phyloP scores from a whole-genome alignment of 805 yeast genomes.

The Yarrowia sp. region DNA sequence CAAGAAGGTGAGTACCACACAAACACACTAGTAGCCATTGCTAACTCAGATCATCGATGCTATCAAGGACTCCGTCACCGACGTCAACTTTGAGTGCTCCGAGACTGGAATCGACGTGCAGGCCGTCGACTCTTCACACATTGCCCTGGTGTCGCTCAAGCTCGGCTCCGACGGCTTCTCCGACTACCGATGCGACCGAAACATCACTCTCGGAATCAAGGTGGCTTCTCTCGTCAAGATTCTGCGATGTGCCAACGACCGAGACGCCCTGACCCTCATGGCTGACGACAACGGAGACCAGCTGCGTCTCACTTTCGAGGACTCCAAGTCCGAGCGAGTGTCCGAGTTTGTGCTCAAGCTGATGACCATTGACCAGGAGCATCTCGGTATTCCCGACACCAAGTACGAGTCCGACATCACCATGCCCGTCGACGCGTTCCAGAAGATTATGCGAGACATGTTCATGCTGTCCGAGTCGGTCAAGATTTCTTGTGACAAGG shows the following conservation, averaged over 20 bases:
- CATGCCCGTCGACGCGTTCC: slow-evolving; percentile 85
- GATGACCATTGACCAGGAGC: slow-evolving; percentile 96
- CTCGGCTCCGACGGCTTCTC: slow-evolving; percentile 86
- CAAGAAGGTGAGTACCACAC: slow-evolving; percentile 55
- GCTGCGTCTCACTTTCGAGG: slow-evolving; percentile 82
- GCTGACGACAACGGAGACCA: slow-evolving; percentile 87
- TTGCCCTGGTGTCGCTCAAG: slow-evolving; percentile 79
- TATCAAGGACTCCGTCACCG: slow-evolving; percentile 88
- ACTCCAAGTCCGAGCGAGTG: slow-evolving; percentile 82
- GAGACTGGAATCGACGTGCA: slow-evolving; percentile 92
- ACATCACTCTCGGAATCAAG: slow-evolving; percentile 87
- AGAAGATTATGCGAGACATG: slow-evolving; percentile 86
- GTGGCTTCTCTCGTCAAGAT: slow-evolving; percentile 83
- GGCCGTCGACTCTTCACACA: slow-evolving; percentile 97
- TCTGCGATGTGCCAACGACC: slow-evolving; percentile 85
- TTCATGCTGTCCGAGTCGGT: slow-evolving; percentile 83
- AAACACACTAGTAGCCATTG: neutral
- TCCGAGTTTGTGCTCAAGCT: slow-evolving; percentile 87
- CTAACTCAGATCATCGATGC: slow-evolving; percentile 70
- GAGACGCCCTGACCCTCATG: slow-evolving; percentile 80
- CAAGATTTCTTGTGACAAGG: slow-evolving; percentile 83
- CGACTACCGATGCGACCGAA: slow-evolving; percentile 93
- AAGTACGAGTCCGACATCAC: slow-evolving; percentile 82
- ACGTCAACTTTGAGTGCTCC: slow-evolving; percentile 96
- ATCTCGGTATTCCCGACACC: slow-evolving; percentile 89